A percentile compares a stretch with the other conserved stretches of the same genome.
phyloP scores from a whole-genome alignment of 2,329 filamentous ascomycete genomes.

The Trichophyton simii region DNA sequence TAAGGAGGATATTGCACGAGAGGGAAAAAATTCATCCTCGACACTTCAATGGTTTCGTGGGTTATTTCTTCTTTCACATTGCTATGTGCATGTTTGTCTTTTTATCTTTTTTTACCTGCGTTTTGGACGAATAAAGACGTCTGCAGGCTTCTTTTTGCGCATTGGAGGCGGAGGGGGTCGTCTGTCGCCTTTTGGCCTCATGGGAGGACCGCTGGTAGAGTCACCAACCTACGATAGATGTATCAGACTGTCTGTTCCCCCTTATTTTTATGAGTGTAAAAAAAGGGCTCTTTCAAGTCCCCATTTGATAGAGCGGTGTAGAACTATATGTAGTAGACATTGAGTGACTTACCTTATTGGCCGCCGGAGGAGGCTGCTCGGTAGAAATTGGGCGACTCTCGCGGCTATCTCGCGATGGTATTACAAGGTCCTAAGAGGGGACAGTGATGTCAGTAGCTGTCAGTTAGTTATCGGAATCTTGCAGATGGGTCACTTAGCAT shows the following conservation, averaged over 20 bases:
- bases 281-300: not conserved
- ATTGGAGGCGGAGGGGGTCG: conserved; percentile 18
- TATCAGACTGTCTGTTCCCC: not conserved
- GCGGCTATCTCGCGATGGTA: conserved; percentile 28
- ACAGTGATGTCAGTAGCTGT: conserved; percentile 7
- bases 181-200: conserved; percentile 1
- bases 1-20: not conserved
- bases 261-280: not conserved
- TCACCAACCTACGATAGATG: not conserved
- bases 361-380: not conserved
- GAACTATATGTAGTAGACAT: not conserved
- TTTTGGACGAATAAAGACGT: conserved; percentile 33
- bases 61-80: not conserved
- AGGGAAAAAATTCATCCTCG: not conserved
- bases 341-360: not conserved
- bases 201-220: not conserved
- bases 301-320: not conserved
- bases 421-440: conserved; percentile 24
- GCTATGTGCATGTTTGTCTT: not conserved
- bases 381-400: conserved; percentile 18
- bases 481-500: conserved; percentile 15
- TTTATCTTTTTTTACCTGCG: conserved; percentile 14
- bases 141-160: conserved; percentile 29
- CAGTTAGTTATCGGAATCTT: not conserved
- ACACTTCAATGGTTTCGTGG: not conserved